Evolutionary conservation across 108 stramenopile genomes (phyloP).

Genomic region (Chaetoceros tenuissimus): DNA sequence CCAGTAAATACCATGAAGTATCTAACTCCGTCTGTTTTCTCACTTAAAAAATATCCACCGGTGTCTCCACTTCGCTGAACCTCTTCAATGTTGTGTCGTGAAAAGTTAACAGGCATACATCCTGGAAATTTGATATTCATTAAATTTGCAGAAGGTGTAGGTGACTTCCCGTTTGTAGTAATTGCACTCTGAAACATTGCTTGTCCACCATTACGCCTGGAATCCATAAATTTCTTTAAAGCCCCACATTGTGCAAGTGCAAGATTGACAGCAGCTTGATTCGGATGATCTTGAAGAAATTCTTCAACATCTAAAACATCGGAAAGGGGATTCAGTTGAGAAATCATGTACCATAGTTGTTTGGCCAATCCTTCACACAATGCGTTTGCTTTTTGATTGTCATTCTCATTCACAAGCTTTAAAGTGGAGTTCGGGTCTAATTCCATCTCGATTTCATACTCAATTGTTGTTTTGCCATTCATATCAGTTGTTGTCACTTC

Average conservation of each 20-base stretch:
- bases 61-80: conserved; percentile 60
- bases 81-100: conserved; percentile 85
- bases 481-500: conserved; percentile 57
- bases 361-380: conserved; percentile 42
- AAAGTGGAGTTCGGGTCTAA: conserved; percentile 36
- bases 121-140: conserved; percentile 78
- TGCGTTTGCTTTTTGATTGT: conserved; percentile 29
- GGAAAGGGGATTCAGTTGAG: conserved; percentile 66
- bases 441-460: conserved; percentile 83
- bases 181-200: conserved; percentile 30
- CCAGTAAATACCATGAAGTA: conserved; percentile 89
- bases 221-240: conserved; percentile 54
- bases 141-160: conserved; percentile 23
- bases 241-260: conserved; percentile 73
- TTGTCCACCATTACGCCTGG: conserved; percentile 18
- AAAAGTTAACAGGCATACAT: conserved; percentile 94
- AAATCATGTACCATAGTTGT: conserved; percentile 74
- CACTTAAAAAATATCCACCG: conserved; percentile 84
- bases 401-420: conserved; percentile 48
- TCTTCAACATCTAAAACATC: conserved; percentile 77
- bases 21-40: conserved; percentile 96
- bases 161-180: conserved; percentile 12
- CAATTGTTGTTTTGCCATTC: conserved; percentile 19
- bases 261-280: conserved; percentile 40
- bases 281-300: conserved; percentile 52